These are phyloP conservation scores for Tetracladium marchalianum DNA, from an alignment of 495 filamentous ascomycete genomes.

Conservation along the genomic window DNA sequence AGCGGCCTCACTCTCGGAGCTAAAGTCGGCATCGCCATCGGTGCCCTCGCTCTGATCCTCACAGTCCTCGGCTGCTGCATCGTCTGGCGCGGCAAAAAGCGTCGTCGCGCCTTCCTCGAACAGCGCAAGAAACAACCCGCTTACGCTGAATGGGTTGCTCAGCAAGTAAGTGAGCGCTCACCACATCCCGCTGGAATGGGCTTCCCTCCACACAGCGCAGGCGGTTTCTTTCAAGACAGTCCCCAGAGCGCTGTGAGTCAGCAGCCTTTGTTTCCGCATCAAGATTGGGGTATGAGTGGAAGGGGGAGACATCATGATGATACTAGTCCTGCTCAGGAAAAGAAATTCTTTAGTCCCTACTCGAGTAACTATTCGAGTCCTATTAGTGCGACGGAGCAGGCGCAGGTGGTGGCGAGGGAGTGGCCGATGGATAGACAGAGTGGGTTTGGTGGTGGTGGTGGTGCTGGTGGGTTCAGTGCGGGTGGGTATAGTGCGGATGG, in stretches of 20 bases:
- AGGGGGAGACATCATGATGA: not conserved
- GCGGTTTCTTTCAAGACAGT: constrained; percentile 14
- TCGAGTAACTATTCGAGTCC: constrained; percentile 16
- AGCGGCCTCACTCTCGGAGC: constrained; percentile 35
- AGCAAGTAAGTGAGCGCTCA: not conserved
- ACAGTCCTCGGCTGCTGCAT: constrained; percentile 32
- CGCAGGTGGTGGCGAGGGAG: constrained; percentile 1
- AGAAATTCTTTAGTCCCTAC: constrained; percentile 18
- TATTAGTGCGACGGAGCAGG: constrained; percentile 6
- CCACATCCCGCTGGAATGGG: not conserved
- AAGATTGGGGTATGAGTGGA: not conserved
- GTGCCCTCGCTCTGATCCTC: constrained; percentile 33
- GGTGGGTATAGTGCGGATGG: too few relatives aligned
- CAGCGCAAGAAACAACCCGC: constrained; percentile 6
- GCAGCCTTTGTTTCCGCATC: not conserved
- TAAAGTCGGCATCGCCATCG: constrained; percentile 41
- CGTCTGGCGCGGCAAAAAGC: constrained; percentile 37
- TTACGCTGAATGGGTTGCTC: constrained; percentile 8
- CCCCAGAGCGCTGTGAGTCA: constrained; percentile 11
- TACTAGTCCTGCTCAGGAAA: constrained; percentile 11
- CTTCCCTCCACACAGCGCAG: not conserved
- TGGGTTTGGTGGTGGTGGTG: constrained; percentile 1
- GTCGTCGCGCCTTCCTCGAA: constrained; percentile 16
- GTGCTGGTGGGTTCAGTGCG: not conserved
- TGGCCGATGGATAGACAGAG: constrained; percentile 10